phyloP scores from a whole-genome alignment of 2,329 filamentous ascomycete genomes.

The Microsporum audouinii region DNA sequence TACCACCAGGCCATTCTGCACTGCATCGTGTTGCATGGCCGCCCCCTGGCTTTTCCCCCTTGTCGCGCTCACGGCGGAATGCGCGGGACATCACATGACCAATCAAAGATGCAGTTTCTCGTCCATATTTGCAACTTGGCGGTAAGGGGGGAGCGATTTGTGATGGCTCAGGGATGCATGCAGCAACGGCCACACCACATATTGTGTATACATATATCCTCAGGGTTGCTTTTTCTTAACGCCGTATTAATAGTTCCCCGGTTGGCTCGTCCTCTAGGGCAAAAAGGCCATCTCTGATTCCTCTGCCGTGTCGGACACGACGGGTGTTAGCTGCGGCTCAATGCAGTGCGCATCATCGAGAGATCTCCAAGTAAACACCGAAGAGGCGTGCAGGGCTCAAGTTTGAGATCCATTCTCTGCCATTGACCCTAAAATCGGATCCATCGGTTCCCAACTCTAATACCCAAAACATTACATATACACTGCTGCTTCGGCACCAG shows the following conservation, averaged over 20 bases:
- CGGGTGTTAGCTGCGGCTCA: not conserved
- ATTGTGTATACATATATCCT: not conserved
- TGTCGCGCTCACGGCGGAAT: not conserved
- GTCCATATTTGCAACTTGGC: not conserved
- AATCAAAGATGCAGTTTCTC: not conserved
- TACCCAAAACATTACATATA: not conserved
- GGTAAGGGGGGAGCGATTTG: not conserved
- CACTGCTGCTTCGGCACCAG: too few relatives aligned
- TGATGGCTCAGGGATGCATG: not conserved
- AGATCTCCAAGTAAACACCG: not conserved
- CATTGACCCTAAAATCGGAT: not conserved
- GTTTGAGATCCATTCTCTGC: not conserved
- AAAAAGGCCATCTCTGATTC: not conserved
- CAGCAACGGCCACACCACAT: not conserved
- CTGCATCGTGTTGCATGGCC: not conserved
- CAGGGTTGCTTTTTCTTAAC: not conserved
- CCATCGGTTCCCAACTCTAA: not conserved
- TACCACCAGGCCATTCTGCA: not conserved
- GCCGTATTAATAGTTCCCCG: not conserved
- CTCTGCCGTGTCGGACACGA: conserved; percentile 2
- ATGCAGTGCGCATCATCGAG: not conserved
- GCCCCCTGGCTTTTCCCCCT: not conserved
- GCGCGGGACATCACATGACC: conserved; percentile 1
- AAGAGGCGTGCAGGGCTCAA: not conserved
- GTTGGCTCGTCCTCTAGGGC: not conserved